Percentiles rank a stretch among this genome's conserved stretches.
Conservation (phyloP, 2,329 filamentous ascomycete genomes). For the Curvularia verruculosa region DNA sequence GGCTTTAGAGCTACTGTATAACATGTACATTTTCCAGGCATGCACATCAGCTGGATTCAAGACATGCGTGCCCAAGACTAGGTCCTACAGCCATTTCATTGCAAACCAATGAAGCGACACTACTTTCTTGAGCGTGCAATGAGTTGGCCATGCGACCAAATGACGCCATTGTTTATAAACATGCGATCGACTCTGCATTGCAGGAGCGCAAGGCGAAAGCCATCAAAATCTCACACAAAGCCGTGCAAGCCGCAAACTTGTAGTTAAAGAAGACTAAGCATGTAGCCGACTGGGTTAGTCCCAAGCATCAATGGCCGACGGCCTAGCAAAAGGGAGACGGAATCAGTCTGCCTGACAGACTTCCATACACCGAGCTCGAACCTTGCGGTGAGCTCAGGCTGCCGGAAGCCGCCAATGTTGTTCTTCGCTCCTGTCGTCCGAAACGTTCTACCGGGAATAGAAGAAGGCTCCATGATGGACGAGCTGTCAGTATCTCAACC, state of each 20-base stretch:
- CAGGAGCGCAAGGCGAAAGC: neutral
- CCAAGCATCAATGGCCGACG: slow-evolving; percentile 88
- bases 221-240: neutral
- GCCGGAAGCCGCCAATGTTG: slow-evolving; percentile 62
- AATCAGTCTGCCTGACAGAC: slow-evolving; percentile 48
- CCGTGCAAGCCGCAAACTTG: neutral
- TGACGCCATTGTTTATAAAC: slow-evolving; percentile 4
- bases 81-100: neutral
- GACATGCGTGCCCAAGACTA: neutral
- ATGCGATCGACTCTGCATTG: neutral
- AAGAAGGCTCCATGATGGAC: slow-evolving; percentile 81
- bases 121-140: neutral
- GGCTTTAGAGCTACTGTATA: slow-evolving; percentile 8
- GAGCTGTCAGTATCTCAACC: slow-evolving; percentile 86
- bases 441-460: slow-evolving; percentile 67
- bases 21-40: slow-evolving; percentile 10
- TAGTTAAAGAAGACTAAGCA: slow-evolving; percentile 36
- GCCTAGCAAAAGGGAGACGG: slow-evolving; percentile 78
- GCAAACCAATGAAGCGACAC: neutral
- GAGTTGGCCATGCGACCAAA: neutral
- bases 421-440: slow-evolving; percentile 93
- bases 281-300: slow-evolving; percentile 84
- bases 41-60: neutral
- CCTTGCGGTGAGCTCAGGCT: slow-evolving; percentile 57
- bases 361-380: slow-evolving; percentile 48